Base-by-base conservation (phyloP, 2,329 filamentous ascomycete genomes). In the Arthroderma sp. region DNA sequence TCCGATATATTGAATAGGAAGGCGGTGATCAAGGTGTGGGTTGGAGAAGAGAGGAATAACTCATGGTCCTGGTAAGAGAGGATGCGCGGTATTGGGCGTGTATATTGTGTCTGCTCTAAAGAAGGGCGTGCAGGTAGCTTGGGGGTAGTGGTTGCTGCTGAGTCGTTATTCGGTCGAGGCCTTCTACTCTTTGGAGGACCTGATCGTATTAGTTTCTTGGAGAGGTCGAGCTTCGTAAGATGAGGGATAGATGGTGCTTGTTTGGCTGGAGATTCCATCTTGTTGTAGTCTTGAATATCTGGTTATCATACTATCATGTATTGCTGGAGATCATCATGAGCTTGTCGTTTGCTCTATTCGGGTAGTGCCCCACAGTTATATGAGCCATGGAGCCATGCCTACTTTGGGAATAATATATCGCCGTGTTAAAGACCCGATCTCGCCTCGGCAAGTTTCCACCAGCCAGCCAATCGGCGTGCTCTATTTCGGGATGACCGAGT, bases 1-100 rank as follows among this genome's bases (percentile, higher is more conserved):
- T 95, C 88, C 38, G 87, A 81, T 22, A 98, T 77, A 6, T 77
- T 76, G 63, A 94, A 95, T 49, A 95, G 73, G 66, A 94, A 98
- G 15, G 84, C 78, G 47, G 84, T 69, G 37, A 98, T 74, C 36
- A 96, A 74, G 5, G 71, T 71, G 61, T 85, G 83, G 5, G 88
- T 81, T 0, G 81, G 71, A 0, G 88, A 95, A 0, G 75, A 67
- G 11, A 87, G 73, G 56, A 96, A 98, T 3, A 86, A 66, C 11
- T 84, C 73, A 59, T 94, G 88, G 53, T 98, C 91, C 40, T 75
- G 69, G 2, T 71, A 71, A 3, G 87, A 89, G 8, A 98, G 68
- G 43, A 98, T 96, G 6, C 88, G 77, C 48, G 88, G 76, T 8
- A 72, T 75, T 0, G 91, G 91, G 4, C 68, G 68, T 47, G 70